phyloP scores from a whole-genome alignment of 1,284 basidiomycete genomes.

The Hymenochaete sp. region DNA sequence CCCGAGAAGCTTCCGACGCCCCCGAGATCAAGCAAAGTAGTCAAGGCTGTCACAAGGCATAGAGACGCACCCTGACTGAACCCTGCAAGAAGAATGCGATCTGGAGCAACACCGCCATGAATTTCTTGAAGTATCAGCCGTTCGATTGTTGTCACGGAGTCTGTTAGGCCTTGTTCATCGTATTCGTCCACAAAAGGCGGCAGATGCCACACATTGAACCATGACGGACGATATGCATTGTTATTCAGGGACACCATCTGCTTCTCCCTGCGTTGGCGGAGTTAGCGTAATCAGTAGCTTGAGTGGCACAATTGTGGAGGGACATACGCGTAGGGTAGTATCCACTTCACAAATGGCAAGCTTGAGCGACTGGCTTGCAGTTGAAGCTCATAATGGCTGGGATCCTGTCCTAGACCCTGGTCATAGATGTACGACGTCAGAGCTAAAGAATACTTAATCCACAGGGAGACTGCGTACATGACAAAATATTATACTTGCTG shows the following conservation, averaged over 20 bases:
- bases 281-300: constrained; percentile 14
- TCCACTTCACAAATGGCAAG: constrained; percentile 35
- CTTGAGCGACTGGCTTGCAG: constrained; percentile 28
- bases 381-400: constrained; percentile 28
- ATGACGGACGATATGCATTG: constrained; percentile 31
- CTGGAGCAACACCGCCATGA: constrained; percentile 30
- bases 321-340: constrained; percentile 37
- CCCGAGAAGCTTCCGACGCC: constrained; percentile 37
- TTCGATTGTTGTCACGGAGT: constrained; percentile 32
- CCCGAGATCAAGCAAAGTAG: constrained; percentile 35
- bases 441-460: neutral
- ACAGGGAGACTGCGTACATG: constrained; percentile 25
- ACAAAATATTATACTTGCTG: constrained; percentile 30
- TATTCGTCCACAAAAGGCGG: constrained; percentile 33
- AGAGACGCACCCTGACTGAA: constrained; percentile 40
- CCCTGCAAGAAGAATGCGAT: constrained; percentile 33
- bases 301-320: neutral
- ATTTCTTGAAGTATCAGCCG: constrained; percentile 33
- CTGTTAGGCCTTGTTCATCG: constrained; percentile 31
- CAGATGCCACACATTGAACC: constrained; percentile 36
- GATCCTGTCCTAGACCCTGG: constrained; percentile 35
- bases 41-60: constrained; percentile 32
- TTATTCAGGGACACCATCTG: too few relatives aligned
- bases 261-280: constrained; percentile 27
- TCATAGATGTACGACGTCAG: neutral